Conservation (phyloP, 768 basidiomycete genomes). For the Boletus sp. region DNA sequence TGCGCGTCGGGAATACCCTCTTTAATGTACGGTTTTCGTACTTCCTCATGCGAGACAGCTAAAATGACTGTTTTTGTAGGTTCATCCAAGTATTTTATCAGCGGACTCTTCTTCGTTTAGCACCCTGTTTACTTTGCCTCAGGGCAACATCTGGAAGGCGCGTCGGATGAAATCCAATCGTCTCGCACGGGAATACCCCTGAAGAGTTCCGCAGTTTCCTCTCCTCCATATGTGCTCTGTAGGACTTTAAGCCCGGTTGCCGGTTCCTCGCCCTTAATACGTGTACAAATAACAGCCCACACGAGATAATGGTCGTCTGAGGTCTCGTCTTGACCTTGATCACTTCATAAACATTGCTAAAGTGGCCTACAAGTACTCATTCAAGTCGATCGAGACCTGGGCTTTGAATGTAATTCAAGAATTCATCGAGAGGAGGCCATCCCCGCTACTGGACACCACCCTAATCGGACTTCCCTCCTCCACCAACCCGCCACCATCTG, state of each 20-base stretch:
- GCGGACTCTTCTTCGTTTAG: constrained; percentile 63
- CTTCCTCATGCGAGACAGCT: not conserved
- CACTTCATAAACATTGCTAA: constrained; percentile 60
- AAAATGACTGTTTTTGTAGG: constrained; percentile 33
- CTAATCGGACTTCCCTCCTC: constrained; percentile 30
- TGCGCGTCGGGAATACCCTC: constrained; percentile 58
- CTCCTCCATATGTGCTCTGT: constrained; percentile 72
- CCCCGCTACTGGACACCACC: constrained; percentile 46
- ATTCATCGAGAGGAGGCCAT: constrained; percentile 57
- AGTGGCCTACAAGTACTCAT: constrained; percentile 70
- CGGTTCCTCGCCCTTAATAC: not conserved
- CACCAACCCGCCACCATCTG: constrained; percentile 30
- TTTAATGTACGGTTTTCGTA: constrained; percentile 55
- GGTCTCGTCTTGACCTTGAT: constrained; percentile 48
- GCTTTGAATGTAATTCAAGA: constrained; percentile 70
- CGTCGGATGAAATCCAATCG: constrained; percentile 63
- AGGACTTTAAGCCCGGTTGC: constrained; percentile 24
- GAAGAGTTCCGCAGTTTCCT: constrained; percentile 71
- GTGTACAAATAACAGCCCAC: constrained; percentile 44
- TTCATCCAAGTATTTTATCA: constrained; percentile 58
- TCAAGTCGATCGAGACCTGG: constrained; percentile 73
- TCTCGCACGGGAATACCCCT: constrained; percentile 58
- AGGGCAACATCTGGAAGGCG: constrained; percentile 55
- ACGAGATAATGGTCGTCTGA: constrained; percentile 51
- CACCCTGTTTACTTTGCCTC: constrained; percentile 65